Evolutionary conservation across 1,284 basidiomycete genomes (phyloP).

Genomic region (Puccinia hordei): DNA sequence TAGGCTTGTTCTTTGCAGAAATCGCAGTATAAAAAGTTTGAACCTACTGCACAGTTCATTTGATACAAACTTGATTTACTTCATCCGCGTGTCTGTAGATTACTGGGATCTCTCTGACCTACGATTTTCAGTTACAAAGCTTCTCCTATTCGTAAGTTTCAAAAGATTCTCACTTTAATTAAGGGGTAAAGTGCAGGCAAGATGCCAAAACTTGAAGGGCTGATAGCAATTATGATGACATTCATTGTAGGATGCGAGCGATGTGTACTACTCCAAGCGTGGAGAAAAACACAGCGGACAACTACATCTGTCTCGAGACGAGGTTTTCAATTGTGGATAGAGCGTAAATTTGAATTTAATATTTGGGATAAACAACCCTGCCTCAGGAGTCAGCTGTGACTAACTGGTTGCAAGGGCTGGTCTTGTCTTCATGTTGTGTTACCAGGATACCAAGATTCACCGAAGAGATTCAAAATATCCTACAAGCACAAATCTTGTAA

Average conservation of each 20-base stretch:
- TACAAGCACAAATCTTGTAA: conserved; percentile 32
- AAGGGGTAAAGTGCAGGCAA: not conserved
- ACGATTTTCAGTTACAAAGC: conserved; percentile 29
- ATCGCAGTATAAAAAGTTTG: not conserved
- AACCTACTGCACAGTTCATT: not conserved
- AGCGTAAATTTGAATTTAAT: not conserved
- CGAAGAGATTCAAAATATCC: conserved; percentile 32
- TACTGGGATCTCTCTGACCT: conserved; percentile 24
- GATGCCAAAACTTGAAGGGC: not conserved
- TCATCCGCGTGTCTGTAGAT: not conserved
- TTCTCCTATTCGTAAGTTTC: conserved; percentile 39
- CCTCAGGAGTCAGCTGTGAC: too few species aligned
- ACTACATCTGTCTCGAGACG: conserved; percentile 11
- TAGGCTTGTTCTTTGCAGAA: not conserved
- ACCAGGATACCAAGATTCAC: conserved; percentile 25
- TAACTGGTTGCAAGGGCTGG: not conserved
- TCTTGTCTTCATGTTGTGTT: not conserved
- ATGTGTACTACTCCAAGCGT: conserved; percentile 33
- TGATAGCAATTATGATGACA: not conserved
- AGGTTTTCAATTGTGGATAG: conserved; percentile 22
- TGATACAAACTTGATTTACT: not conserved
- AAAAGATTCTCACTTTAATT: not conserved
- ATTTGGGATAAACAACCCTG: not conserved
- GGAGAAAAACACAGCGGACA: conserved; percentile 19
- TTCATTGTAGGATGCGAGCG: conserved; percentile 2